Base-by-base conservation (phyloP, 805 yeast species). In the Wickerhamiella nectarea region DNA sequence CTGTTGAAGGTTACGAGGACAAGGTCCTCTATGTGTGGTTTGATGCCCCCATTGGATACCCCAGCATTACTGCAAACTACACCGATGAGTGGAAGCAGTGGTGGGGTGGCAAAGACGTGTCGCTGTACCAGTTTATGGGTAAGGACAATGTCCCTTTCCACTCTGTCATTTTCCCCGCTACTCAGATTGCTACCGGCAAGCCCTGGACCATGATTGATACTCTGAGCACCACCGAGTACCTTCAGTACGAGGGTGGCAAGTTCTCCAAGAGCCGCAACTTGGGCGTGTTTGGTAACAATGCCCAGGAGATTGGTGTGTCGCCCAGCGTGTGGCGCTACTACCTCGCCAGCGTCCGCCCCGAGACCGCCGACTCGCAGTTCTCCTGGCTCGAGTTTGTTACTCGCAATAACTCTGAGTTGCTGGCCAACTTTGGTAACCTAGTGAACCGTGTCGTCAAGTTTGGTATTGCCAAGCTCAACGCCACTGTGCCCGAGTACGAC, bases 141-240 rank as follows among this genome's bases (percentile, higher is more conserved):
- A 91, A 91, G 63, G 99, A 91, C 65, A 91, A 91, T 59, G 96
- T 87, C 56, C 96, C 97, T 25, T 91, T 91, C 84, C 99, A 91
- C 61, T 81, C 95, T 1, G 98, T 91, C 45, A 94, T 91, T 45
- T 91, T 89, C 85, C 99, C 99, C 48, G 78, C 93, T 35, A 67
- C 94, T 21, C 80, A 78, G 64, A 66, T 91, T 36, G 99, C 97
- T 62, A 87, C 98, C 14, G 65, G 71, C 15, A 89, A 89, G 46
- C 57, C 70, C 38, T 91, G 97, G 97, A 86, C 95, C 47, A 78
- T 75, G 75, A 70, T 87, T 53, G 83, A 85, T 57, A 95, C 87
- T 63, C 66, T 91, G 53, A 82, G 78, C 60, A 87, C 98, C 37
- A 91, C 99, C 10, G 99, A 89, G 66, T 91, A 91, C 60, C 70